Base-by-base conservation (phyloP, 768 basidiomycete genomes). In the Mycena amicta region DNA sequence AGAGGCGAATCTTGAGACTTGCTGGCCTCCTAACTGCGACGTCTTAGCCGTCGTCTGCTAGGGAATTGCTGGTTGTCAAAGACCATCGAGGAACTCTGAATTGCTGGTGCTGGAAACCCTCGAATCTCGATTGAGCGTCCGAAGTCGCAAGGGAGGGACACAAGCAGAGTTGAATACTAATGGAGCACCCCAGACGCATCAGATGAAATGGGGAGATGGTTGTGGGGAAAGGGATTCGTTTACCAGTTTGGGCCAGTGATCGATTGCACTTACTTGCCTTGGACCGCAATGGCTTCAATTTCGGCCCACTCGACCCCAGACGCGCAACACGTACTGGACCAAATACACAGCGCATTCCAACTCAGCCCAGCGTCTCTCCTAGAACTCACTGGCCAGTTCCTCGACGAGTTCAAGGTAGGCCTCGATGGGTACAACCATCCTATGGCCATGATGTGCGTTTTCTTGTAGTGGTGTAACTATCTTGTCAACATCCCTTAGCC, bases 361-460 rank as follows among this genome's bases (percentile, higher is more conserved):
- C 76, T 97, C 53, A 73, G 78, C 41, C 76, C 83, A 25, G 80
- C 86, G 30, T 70, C 73, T 52, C 85, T 98, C 55, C 70, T 83
- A 49, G 74, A 81, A 51, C 89, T 98, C 72, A 87, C 92, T 11
- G 75, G 81, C 33, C 83, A 88, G 27, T 98, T 98, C 73, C 79
- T 95, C 30, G 77, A 83, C 53, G 95, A 98, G 69, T 87, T 94
- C 68, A 78, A 80, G 30, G 68, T 83, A 6, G 97, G 97, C 15
- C 75, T 99, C 18, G 72, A 77, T 3, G 75, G 75, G 64, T 94
- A 94, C 76, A 85, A 84, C 31, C 83, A 89, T 45, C 78, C 89
- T 39, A 90, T 96, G 87, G 93, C 95, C 5, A 97, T 98, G 92
- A 94, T 98, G 87, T 91, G 64, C 56, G 85, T 69, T n/a, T 29